Conservation (phyloP, 306 rosid genomes). For the Vicia villosa region DNA sequence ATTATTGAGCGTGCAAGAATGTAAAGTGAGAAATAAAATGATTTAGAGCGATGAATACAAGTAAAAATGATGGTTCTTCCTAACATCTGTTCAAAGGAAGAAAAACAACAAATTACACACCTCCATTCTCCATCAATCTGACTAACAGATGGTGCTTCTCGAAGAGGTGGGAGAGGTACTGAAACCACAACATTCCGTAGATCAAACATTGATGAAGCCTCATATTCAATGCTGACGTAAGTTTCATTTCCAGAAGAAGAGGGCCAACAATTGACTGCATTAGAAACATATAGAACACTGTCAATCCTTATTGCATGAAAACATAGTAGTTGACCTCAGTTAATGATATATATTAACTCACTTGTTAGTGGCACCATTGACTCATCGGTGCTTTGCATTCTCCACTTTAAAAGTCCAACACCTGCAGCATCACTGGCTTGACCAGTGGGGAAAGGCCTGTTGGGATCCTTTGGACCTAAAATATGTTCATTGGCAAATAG, state of each 20-base stretch:
- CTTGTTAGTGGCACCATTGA: conserved; percentile 81
- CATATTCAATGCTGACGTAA: conserved; percentile 93
- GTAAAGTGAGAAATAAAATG: conserved; percentile 4
- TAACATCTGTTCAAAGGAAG: conserved; percentile 4
- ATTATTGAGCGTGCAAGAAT: neutral
- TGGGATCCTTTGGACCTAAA: conserved; percentile 76
- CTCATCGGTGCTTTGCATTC: conserved; percentile 91
- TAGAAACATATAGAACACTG: conserved; percentile 21
- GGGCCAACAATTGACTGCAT: conserved; percentile 99
- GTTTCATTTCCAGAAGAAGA: conserved; percentile 96
- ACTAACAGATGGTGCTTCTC: conserved; percentile 84
- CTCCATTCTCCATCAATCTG: conserved; percentile 96
- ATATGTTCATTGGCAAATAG: conserved; percentile 73
- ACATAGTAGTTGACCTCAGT: conserved; percentile 22
- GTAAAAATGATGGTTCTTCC: conserved; percentile 3
- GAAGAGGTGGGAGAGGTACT: conserved; percentile 95
- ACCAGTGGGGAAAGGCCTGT: conserved; percentile 91
- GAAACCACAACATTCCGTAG: conserved; percentile 74
- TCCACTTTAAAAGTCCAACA: conserved; percentile 87
- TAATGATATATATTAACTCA: conserved; percentile 43
- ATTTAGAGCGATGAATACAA: neutral
- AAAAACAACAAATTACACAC: conserved; percentile 40
- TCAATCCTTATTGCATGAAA: conserved; percentile 25
- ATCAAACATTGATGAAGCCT: conserved; percentile 85
- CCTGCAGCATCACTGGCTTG: conserved; percentile 81